A percentile compares a stretch with the other conserved stretches of the same genome.
Evolutionary conservation across 2,329 filamentous ascomycete species (phyloP).

Genomic region (Pestalotiopsis sp.): DNA sequence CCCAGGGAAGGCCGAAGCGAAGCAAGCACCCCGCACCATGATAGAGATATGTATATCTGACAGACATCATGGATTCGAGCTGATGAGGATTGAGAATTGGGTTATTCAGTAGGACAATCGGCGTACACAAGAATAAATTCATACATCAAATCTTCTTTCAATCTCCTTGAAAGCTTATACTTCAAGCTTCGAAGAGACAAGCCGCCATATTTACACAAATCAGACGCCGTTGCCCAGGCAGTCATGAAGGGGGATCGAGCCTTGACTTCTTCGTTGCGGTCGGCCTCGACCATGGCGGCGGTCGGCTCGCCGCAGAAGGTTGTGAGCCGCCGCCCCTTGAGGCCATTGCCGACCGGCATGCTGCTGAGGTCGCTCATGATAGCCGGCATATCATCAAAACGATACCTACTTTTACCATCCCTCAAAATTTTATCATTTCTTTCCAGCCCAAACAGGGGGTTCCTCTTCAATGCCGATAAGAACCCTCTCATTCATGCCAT

Average conservation of each 20-base stretch:
- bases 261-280: not conserved
- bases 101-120: not conserved
- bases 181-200: not conserved
- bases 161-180: not conserved
- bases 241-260: not conserved
- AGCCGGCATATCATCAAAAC: slow-evolving; percentile 49
- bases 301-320: not conserved
- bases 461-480: slow-evolving; percentile 46
- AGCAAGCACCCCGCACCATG: not conserved
- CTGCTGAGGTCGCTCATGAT: slow-evolving; percentile 45
- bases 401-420: slow-evolving; percentile 39
- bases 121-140: not conserved
- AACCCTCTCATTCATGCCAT: slow-evolving; percentile 51
- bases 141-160: not conserved
- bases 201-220: not conserved
- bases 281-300: not conserved
- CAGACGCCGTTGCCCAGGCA: not conserved
- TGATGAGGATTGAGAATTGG: not conserved
- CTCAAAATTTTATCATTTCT: slow-evolving; percentile 41
- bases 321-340: slow-evolving; percentile 29
- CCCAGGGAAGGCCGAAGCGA: not conserved
- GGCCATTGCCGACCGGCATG: slow-evolving; percentile 34
- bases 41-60: not conserved
- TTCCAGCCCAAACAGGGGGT: slow-evolving; percentile 35
- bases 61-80: not conserved